phyloP scores from a whole-genome alignment of 306 rosid species.

The Trifolium dubium region DNA sequence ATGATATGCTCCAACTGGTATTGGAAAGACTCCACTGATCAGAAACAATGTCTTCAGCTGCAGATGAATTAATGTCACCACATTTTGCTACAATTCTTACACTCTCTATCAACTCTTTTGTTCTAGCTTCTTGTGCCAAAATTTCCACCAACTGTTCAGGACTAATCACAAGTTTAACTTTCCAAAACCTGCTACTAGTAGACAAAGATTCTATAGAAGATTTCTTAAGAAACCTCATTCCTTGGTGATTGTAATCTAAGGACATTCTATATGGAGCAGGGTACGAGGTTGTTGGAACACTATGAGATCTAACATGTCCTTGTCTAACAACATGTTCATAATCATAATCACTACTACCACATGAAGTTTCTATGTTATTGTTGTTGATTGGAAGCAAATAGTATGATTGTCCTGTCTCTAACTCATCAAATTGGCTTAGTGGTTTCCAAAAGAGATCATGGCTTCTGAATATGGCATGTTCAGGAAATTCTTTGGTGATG shows the following conservation, averaged over 20 bases:
- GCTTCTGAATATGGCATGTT: constrained; percentile 69
- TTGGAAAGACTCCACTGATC: constrained; percentile 79
- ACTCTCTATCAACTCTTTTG: constrained; percentile 77
- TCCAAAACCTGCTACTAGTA: constrained; percentile 65
- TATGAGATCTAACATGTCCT: constrained; percentile 75
- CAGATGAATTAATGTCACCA: constrained; percentile 41
- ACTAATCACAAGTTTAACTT: constrained; percentile 78
- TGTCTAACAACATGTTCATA: constrained; percentile 46
- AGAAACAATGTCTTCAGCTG: constrained; percentile 51
- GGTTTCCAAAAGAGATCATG: constrained; percentile 87
- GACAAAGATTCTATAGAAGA: constrained; percentile 59
- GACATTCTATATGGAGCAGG: constrained; percentile 74
- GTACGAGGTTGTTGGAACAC: constrained; percentile 53
- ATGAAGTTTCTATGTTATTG: neutral
- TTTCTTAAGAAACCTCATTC: constrained; percentile 54
- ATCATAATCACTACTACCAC: neutral
- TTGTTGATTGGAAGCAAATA: constrained; percentile 63
- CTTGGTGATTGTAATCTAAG: constrained; percentile 47
- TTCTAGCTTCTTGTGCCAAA: constrained; percentile 68
- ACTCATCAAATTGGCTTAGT: constrained; percentile 54
- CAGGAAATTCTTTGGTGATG: constrained; percentile 73
- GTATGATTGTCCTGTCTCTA: constrained; percentile 68
- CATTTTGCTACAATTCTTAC: constrained; percentile 83
- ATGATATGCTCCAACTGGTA: constrained; percentile 63
- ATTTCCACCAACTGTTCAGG: constrained; percentile 73